These are phyloP conservation scores for Trichoderma guizhouense DNA, from an alignment of 2,329 filamentous ascomycete species.

Conservation along the genomic window DNA sequence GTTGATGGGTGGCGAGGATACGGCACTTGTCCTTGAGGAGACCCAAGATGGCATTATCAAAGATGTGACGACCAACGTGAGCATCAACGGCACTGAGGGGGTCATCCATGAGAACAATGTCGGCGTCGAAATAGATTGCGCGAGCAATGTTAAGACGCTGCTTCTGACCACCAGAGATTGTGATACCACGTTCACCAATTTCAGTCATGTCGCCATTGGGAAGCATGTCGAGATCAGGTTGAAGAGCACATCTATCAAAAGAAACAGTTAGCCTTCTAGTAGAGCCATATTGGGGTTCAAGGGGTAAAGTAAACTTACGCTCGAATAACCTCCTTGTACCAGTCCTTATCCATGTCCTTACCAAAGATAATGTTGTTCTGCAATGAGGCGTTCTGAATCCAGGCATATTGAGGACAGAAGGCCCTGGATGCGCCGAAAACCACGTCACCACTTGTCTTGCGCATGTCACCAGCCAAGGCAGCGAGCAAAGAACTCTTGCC, in stretches of 20 bases:
- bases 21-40: conserved; percentile 85
- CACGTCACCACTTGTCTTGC: conserved; percentile 71
- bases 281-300: neutral
- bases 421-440: conserved; percentile 75
- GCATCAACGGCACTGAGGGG: conserved; percentile 67
- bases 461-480: conserved; percentile 91
- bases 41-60: conserved; percentile 90
- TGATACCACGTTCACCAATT: conserved; percentile 93
- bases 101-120: conserved; percentile 67
- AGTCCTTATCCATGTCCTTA: conserved; percentile 67
- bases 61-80: conserved; percentile 71
- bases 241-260: conserved; percentile 64
- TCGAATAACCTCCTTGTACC: conserved; percentile 82
- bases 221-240: conserved; percentile 87
- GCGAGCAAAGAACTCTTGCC: conserved; percentile 89
- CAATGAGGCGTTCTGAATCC: conserved; percentile 91
- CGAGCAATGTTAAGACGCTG: conserved; percentile 92
- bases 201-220: conserved; percentile 85
- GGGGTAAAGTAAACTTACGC: conserved; percentile 48
- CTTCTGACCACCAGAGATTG: conserved; percentile 92
- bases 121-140: conserved; percentile 66
- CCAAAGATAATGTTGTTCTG: conserved; percentile 90
- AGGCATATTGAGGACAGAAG: conserved; percentile 94
- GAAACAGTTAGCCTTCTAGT: neutral
- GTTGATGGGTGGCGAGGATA: conserved; percentile 89